Base-by-base conservation (phyloP, 1,139 yeast genomes). In the Barnettozyma hawaiiensis region DNA sequence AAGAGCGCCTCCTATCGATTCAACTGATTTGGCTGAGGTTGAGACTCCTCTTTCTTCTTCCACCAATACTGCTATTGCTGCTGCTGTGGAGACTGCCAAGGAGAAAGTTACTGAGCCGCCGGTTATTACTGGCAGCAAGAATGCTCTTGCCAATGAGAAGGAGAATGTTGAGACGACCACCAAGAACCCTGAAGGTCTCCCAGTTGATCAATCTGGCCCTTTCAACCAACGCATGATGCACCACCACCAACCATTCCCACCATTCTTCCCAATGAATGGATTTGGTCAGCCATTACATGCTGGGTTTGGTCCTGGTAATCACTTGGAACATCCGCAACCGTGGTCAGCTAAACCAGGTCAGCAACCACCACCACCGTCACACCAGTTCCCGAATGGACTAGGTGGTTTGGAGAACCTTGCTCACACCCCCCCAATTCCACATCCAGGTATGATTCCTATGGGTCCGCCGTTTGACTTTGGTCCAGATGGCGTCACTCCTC, bases 221-320 rank as follows among this genome's bases (percentile, higher is more conserved):
- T 21, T 37, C 41, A 34, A 18, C 27, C 37, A 43, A 8, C 35
- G 33, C 21, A 49, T 54, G 11, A 44, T 47, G 23, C 36, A 31
- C 19, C 49, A 51, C 36, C 59, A 48, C 22, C 58, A 50, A 37
- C 52, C 51, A 16, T 48, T 53, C 43, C 54, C 49, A 12, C 58
- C 57, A 27, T 54, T 55, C 37, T 50, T 54, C 44, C 55, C 58
- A 33, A 37, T 54, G 31, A 53, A 55, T 39, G 56, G 53, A 32
- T 55, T 54, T 41, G 59, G 58, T 11, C 58, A 55, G 35, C 58
- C 58, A 7, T 27, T 54, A n/a, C 57, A 50, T 23, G 51, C 44
- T 15, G 43, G 44, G 5, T 51, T 53, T 43, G 23, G 42, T 14
- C 53, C 52, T 16, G 48, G 44, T 35, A 52, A 53, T 11, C 46